Evolutionary conservation across 768 basidiomycete species (phyloP).

Genomic region (Mycena pura): DNA sequence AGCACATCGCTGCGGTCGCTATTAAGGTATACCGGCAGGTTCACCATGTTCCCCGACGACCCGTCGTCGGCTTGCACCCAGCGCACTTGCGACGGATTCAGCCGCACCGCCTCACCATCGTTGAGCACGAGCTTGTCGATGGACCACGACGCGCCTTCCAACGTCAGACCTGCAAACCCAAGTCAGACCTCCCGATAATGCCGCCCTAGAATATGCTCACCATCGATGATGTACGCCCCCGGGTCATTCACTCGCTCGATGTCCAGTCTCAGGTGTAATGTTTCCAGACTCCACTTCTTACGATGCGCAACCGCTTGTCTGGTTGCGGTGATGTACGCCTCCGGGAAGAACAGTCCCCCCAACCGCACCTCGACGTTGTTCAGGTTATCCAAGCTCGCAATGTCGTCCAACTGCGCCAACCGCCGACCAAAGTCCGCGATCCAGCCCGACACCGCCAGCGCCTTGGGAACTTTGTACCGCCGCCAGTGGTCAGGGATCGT

Average conservation of each 20-base stretch:
- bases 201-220: slow-evolving; percentile 49
- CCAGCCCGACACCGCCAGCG: slow-evolving; percentile 86
- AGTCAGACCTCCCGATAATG: slow-evolving; percentile 14
- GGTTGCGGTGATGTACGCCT: slow-evolving; percentile 95
- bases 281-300: slow-evolving; percentile 93
- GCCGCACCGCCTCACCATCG: slow-evolving; percentile 79
- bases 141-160: slow-evolving; percentile 88
- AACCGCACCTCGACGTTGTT: slow-evolving; percentile 86
- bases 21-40: slow-evolving; percentile 93
- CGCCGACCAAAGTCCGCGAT: slow-evolving; percentile 83
- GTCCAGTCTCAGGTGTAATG: slow-evolving; percentile 78
- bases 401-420: slow-evolving; percentile 79
- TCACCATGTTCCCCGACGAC: slow-evolving; percentile 57
- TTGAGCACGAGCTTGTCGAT: slow-evolving; percentile 77
- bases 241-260: slow-evolving; percentile 82
- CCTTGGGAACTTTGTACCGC: slow-evolving; percentile 85
- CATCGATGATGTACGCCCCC: slow-evolving; percentile 85
- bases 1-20: slow-evolving; percentile 87
- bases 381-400: slow-evolving; percentile 68
- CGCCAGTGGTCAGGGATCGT: slow-evolving; percentile 90
- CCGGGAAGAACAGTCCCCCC: slow-evolving; percentile 94
- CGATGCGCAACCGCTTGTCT: slow-evolving; percentile 95
- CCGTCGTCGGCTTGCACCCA: slow-evolving; percentile 75
- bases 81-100: slow-evolving; percentile 83
- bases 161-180: slow-evolving; percentile 66